Evolutionary conservation across 495 filamentous ascomycete genomes (phyloP).

Genomic region (Penicillium odoratum): DNA sequence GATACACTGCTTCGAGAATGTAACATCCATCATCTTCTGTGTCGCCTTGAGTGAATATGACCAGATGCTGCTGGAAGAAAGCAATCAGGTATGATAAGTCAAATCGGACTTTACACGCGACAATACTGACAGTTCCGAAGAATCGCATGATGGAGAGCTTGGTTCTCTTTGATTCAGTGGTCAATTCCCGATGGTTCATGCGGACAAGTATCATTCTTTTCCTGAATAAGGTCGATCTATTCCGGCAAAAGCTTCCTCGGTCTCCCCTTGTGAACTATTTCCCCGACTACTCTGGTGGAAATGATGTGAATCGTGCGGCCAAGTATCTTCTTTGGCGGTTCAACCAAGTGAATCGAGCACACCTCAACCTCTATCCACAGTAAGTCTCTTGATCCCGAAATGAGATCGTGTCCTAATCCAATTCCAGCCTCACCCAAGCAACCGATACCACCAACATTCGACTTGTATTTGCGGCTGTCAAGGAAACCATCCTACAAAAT

Average conservation of each 20-base stretch:
- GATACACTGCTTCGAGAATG: conserved; percentile 99
- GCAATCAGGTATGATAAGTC: conserved; percentile 70
- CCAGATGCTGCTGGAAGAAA: conserved; percentile 93
- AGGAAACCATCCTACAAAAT: conserved; percentile 98
- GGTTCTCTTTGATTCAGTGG: conserved; percentile 97
- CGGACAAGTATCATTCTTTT: conserved; percentile 97
- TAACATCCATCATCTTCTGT: conserved; percentile 99
- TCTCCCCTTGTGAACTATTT: conserved; percentile 93
- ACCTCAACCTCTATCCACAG: conserved; percentile 97
- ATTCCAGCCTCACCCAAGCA: conserved; percentile 85
- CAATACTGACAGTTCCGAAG: conserved; percentile 39
- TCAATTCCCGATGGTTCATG: conserved; percentile 99
- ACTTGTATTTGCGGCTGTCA: conserved; percentile 95
- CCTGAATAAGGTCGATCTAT: conserved; percentile 97
- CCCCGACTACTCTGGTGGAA: conserved; percentile 95
- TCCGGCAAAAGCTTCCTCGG: conserved; percentile 87
- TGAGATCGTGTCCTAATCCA: conserved; percentile 1
- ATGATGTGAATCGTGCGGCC: conserved; percentile 95
- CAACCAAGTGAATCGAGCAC: conserved; percentile 95
- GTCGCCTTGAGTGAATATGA: conserved; percentile 98
- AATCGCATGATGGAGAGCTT: conserved; percentile 99
- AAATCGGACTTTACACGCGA: neutral
- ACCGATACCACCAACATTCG: conserved; percentile 98
- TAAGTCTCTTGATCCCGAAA: conserved; percentile 48
- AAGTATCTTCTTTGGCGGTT: conserved; percentile 99